These are phyloP conservation scores for Pyrrhoderma lamaoense DNA, from an alignment of 1,284 basidiomycete genomes.

Conservation along the genomic window DNA sequence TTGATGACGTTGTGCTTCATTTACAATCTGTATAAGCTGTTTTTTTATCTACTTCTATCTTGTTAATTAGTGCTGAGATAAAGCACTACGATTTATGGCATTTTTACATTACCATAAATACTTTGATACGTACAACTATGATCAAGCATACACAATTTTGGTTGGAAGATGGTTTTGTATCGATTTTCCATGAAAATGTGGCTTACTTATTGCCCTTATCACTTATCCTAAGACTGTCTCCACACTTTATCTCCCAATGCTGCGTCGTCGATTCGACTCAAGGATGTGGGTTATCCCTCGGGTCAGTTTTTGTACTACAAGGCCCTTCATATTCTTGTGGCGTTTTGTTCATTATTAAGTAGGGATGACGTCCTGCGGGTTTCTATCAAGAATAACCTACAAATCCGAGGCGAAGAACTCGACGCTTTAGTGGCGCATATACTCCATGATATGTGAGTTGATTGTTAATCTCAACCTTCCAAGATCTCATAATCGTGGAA, in stretches of 20 bases:
- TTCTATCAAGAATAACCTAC: slow-evolving; percentile 30
- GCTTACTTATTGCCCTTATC: slow-evolving; percentile 49
- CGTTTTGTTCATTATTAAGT: background rate
- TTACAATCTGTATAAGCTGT: no score
- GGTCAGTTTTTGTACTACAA: background rate
- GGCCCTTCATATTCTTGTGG: background rate
- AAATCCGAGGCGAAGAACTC: slow-evolving; percentile 40
- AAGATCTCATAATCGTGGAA: background rate
- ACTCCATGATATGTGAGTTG: slow-evolving; percentile 56
- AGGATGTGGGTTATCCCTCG: slow-evolving; percentile 20
- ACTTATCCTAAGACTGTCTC: slow-evolving; percentile 46
- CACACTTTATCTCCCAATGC: slow-evolving; percentile 25
- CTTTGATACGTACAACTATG: background rate
- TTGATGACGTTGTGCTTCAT: no score
- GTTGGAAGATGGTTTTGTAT: slow-evolving; percentile 55
- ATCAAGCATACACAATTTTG: slow-evolving; percentile 35
- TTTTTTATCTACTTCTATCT: no score
- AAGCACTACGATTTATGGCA: no score
- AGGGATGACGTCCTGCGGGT: slow-evolving; percentile 20
- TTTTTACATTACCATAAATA: no score
- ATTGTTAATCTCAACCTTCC: background rate
- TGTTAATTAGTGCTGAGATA: no score
- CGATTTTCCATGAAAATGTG: slow-evolving; percentile 36
- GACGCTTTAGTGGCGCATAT: slow-evolving; percentile 49
- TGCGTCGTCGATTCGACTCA: background rate